These are phyloP conservation scores for Penicillium sp. DNA, from an alignment of 2,329 filamentous ascomycete species.

Conservation along the genomic window DNA sequence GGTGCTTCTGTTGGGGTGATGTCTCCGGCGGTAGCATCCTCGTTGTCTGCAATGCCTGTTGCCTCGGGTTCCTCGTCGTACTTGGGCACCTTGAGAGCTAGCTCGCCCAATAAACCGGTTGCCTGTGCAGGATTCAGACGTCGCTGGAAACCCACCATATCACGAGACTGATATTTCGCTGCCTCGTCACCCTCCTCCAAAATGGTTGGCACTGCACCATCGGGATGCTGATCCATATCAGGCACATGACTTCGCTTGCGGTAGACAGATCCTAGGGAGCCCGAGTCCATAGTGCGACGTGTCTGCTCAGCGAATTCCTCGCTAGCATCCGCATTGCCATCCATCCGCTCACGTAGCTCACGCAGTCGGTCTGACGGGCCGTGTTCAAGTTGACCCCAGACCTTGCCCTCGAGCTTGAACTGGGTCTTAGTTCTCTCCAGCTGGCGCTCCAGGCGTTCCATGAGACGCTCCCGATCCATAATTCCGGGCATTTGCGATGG, in stretches of 20 bases:
- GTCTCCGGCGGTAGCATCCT: slow-evolving; percentile 48
- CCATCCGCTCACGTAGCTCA: slow-evolving; percentile 93
- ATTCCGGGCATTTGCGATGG: slow-evolving; percentile 84
- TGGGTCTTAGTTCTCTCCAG: slow-evolving; percentile 96
- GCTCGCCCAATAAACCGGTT: slow-evolving; percentile 67
- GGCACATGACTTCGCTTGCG: slow-evolving; percentile 52
- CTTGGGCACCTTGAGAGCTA: slow-evolving; percentile 73
- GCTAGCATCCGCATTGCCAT: slow-evolving; percentile 58
- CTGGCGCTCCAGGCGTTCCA: slow-evolving; percentile 92
- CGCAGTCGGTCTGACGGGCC: slow-evolving; percentile 89
- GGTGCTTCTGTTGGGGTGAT: slow-evolving; percentile 11
- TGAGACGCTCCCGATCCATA: slow-evolving; percentile 84
- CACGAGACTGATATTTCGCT: slow-evolving; percentile 72
- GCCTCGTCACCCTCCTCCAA: slow-evolving; percentile 59
- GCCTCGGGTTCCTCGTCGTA: slow-evolving; percentile 55
- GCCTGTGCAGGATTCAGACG: slow-evolving; percentile 62
- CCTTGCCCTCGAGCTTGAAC: slow-evolving; percentile 91
- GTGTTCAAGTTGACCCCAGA: slow-evolving; percentile 69
- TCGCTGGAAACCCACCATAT: slow-evolving; percentile 70
- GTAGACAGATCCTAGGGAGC: slow-evolving; percentile 70
- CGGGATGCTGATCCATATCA: slow-evolving; percentile 36
- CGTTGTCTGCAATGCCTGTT: slow-evolving; percentile 9
- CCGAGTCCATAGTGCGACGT: slow-evolving; percentile 66
- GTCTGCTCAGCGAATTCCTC: slow-evolving; percentile 55
- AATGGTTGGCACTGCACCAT: slow-evolving; percentile 41